phyloP scores from a whole-genome alignment of 1,284 basidiomycete genomes.

The Cutaneotrichosporon cavernicola region DNA sequence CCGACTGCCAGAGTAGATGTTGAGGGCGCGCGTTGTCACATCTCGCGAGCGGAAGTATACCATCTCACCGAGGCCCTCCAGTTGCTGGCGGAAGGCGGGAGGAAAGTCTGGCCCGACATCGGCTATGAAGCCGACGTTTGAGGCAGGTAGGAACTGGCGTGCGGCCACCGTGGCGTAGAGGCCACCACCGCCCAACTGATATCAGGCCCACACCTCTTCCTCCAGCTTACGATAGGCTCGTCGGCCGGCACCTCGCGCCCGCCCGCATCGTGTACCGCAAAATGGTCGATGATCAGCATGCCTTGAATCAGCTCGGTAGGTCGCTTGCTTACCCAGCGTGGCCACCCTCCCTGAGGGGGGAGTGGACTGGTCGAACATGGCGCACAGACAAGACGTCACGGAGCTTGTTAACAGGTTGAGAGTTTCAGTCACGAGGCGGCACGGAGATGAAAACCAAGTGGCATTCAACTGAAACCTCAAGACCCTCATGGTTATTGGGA shows the following conservation, averaged over 20 bases:
- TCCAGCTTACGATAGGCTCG: conserved; percentile 34
- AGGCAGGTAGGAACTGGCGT: conserved; percentile 37
- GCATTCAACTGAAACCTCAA: not conserved
- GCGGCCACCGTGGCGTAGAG: conserved; percentile 57
- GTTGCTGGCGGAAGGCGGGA: conserved; percentile 58
- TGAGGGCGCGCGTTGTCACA: conserved; percentile 68
- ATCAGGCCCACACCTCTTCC: not conserved
- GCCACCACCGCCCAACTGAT: conserved; percentile 85
- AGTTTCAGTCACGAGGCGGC: not conserved
- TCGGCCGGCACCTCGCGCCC: conserved; percentile 59
- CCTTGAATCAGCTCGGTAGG: conserved; percentile 54
- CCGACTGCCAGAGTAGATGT: conserved; percentile 70
- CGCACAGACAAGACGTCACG: conserved; percentile 1
- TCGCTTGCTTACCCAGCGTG: conserved; percentile 16
- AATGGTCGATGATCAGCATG: conserved; percentile 88
- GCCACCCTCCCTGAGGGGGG: conserved; percentile 21
- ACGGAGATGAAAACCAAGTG: not conserved
- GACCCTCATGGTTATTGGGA: not conserved
- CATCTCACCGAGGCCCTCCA: conserved; percentile 67
- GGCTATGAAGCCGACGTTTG: conserved; percentile 73
- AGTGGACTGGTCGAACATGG: conserved; percentile 2
- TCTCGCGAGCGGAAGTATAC: conserved; percentile 70
- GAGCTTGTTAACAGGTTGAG: not conserved
- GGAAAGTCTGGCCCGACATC: conserved; percentile 82
- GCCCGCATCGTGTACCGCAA: conserved; percentile 62